phyloP scores from a whole-genome alignment of 83 land plant species.

The Diphasiastrum complanatum region DNA sequence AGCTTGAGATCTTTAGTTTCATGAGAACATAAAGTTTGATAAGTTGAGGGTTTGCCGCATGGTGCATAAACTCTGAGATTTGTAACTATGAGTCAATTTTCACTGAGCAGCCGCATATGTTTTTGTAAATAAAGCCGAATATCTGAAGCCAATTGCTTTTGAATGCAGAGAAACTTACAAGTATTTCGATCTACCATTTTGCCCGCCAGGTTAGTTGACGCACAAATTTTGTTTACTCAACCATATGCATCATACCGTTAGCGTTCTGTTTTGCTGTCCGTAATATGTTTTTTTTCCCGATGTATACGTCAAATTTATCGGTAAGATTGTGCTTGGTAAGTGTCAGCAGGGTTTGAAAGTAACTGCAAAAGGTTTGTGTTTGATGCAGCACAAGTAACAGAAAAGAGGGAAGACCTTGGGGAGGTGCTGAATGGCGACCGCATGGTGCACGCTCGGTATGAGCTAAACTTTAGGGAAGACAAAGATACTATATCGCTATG shows the following conservation, averaged over 20 bases:
- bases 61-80: neutral
- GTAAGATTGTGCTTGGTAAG: neutral
- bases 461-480: conserved; percentile 42
- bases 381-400: conserved; percentile 43
- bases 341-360: neutral
- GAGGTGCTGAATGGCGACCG: conserved; percentile 64
- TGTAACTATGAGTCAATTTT: neutral
- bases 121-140: neutral
- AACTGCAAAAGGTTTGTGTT: neutral
- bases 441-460: conserved; percentile 47
- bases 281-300: neutral
- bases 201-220: conserved; percentile 39
- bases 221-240: too few relatives aligned
- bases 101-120: neutral
- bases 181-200: conserved; percentile 61
- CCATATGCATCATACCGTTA: too few relatives aligned
- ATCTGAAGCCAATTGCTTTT: neutral
- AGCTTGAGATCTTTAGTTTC: too few relatives aligned
- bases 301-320: neutral
- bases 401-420: conserved; percentile 59
- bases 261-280: neutral
- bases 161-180: conserved; percentile 56
- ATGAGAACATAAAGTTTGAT: too few relatives aligned
- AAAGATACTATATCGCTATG: conserved; percentile 38
- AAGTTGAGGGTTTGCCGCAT: too few relatives aligned